Conservation (phyloP, 306 rosid genomes). For the Delonix regia region DNA sequence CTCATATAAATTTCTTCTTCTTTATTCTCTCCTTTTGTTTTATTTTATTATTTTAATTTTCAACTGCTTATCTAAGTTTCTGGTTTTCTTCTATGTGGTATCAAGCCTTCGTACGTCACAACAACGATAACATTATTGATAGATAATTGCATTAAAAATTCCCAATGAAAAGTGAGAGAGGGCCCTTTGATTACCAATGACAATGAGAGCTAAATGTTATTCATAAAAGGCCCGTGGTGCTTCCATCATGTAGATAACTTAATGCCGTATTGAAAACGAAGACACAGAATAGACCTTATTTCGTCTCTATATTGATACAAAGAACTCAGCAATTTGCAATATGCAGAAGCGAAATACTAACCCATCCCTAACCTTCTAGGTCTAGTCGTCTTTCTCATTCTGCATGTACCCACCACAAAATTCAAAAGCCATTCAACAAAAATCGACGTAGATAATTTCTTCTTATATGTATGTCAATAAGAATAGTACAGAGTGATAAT, state of each 20-base stretch:
- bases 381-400: neutral
- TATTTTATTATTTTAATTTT: neutral
- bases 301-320: neutral
- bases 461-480: neutral
- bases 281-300: neutral
- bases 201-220: conserved; percentile 3
- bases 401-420: conserved; percentile 5
- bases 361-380: neutral
- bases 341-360: neutral
- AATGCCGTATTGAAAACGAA: conserved; percentile 25
- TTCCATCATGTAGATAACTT: neutral
- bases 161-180: neutral
- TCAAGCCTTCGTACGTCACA: neutral
- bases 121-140: neutral
- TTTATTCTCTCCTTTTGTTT: neutral
- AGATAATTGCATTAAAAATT: neutral
- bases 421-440: conserved; percentile 5
- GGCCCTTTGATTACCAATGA: neutral
- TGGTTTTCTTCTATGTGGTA: neutral
- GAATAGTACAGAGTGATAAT: no score
- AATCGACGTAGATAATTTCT: neutral
- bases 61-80: neutral
- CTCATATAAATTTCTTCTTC: neutral
- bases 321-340: neutral
- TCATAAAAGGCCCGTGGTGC: neutral